Evolutionary conservation across 148 eudicot species (phyloP), one percentile per base, ranked within the genome.

Genomic region (Nyssa sinensis): DNA sequence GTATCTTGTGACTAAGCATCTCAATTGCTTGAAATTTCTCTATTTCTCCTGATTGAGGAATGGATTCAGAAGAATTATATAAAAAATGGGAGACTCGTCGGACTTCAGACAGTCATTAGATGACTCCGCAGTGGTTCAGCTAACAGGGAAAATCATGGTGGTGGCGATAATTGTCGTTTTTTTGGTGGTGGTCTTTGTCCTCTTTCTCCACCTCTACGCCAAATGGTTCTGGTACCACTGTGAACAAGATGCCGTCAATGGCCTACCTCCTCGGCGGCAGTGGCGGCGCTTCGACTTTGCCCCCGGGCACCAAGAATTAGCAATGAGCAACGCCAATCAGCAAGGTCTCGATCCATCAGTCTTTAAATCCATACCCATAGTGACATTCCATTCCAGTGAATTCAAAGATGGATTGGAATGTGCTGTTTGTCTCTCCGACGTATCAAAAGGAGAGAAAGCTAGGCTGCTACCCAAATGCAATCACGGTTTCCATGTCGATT

Each of bases 401-500:
- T 85, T 84, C 57, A 85, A 89, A 71, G 90, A 86, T 5, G 96
- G 88, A 7, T 64, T 90, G 14, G 94, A 89, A 64, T 93, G 98
- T 67, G 74, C 94, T 2, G 91, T 94, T 67, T 94, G 98, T 71
- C 80, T 94, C n/a, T 84, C 83, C 44, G 95, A 91, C 29, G 47
- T 91, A 3, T 73, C 72, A 25, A 76, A 86, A 75, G 88, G 93
- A 0, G 97, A 94, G 71, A 84, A 82, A 49, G 66, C 82, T 4
- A 84, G 97, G 71, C 44, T 88, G 71, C 72, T 94, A 47, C 98
- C 97, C 0, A 87, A 86, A 25, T 94, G 98, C 63, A 84, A 80
- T 67, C 98, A 94, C 78, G 91, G 93, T 39, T 94, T 91, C 79
- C 98, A 94, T 69, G 76, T 83, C 0, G 87, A 87, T 4, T 94